Base-by-base conservation (phyloP, 2,329 filamentous ascomycete genomes). In the Aphanocladium album region DNA sequence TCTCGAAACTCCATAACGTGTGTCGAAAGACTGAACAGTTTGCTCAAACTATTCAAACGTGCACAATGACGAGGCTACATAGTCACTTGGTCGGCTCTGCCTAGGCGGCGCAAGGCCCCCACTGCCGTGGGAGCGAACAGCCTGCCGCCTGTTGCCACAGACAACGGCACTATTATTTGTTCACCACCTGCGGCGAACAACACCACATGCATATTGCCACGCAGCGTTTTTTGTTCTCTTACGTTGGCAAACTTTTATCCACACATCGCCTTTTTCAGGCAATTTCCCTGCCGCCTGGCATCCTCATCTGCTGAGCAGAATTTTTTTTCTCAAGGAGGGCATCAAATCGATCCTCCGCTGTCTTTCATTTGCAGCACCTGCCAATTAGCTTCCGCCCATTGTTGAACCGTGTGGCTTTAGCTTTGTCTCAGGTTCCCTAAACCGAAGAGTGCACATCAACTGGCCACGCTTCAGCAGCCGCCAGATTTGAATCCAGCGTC, bases 121-220 rank as follows among this genome's bases (percentile, higher is more conserved):
- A n/a, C n/a, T n/a, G n/a, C n/a, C n/a, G n/a, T 39, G 35, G 11
- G 3, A 35, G n/a, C 30, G 27, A 27, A 52, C 49, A 17, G 19
- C 16, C 30, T n/a, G 45, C 19, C 46, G n/a, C 55, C 25, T 66
- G 73, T 76, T 76, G 74, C 74, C 73, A 75, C 74, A 74, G 73
- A 76, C 70, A 74, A 73, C 72, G 64, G 65, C 65, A 65, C 70
- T 70, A 68, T 65, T 70, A 68, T 65, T 62, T 60, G 67, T 45
- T 57, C 58, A 54, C 53, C 62, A 65, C 46, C 55, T 54, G 23
- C 61, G 61, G 55, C 60, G 63, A 65, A 57, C 62, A 53, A 57
- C 54, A 33, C 53, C 57, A 52, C 52, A 39, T 19, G 30, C 33
- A 19, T 55, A 21, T 27, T 50, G 21, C 53, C 56, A 17, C 56